Conservation (phyloP, 805 yeast species). For the Ogataea kodamae region DNA sequence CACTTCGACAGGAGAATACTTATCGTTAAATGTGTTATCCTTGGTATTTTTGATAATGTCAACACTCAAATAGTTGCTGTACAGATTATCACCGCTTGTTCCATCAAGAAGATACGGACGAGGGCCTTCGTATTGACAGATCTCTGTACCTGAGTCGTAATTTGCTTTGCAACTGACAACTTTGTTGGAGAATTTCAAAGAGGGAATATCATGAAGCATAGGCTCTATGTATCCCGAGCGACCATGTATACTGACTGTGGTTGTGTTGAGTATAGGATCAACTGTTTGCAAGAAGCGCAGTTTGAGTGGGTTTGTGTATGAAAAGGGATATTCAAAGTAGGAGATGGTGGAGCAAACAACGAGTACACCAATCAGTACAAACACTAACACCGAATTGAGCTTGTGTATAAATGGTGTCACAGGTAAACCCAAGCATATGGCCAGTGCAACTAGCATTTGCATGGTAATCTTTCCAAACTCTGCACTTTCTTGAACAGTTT, state of each 20-base stretch:
- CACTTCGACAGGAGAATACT: constrained; percentile 64
- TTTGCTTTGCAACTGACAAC: constrained; percentile 35
- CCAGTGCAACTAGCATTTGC: constrained; percentile 32
- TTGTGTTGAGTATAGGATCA: constrained; percentile 33
- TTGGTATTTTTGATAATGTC: constrained; percentile 51
- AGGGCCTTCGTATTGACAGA: constrained; percentile 49
- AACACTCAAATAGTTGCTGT: constrained; percentile 45
- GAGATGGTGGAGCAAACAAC: constrained; percentile 38
- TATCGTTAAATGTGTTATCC: constrained; percentile 21
- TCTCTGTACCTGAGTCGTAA: constrained; percentile 44
- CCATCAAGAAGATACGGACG: constrained; percentile 48
- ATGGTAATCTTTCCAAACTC: constrained; percentile 40
- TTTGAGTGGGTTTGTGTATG: constrained; percentile 61
- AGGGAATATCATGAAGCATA: constrained; percentile 60
- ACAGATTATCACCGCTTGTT: constrained; percentile 30
- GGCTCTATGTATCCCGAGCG: constrained; percentile 46
- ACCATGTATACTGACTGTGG: constrained; percentile 48
- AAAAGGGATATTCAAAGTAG: constrained; percentile 53
- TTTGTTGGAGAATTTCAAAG: constrained; percentile 39
- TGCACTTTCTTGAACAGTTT: constrained; percentile 66
- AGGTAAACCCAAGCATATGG: constrained; percentile 44
- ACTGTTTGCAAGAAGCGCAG: constrained; percentile 64
- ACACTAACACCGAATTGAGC: constrained; percentile 50
- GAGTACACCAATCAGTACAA: constrained; percentile 39
- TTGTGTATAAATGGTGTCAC: constrained; percentile 68